Evolutionary conservation across 2,329 filamentous ascomycete species (phyloP).

Genomic region (Talaromyces sp.): DNA sequence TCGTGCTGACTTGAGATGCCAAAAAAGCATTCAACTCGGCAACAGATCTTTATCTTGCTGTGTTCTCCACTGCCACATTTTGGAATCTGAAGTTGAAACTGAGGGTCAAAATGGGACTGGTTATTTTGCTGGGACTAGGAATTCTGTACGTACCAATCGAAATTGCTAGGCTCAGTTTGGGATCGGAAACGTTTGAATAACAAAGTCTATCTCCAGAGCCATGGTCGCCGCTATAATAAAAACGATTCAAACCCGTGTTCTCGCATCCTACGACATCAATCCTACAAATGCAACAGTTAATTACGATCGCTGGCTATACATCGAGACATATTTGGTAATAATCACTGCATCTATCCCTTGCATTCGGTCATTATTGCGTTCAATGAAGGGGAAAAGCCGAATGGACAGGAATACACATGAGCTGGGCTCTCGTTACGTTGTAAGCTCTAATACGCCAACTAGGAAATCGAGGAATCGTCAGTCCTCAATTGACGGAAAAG

Average conservation of each 20-base stretch:
- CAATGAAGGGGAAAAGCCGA: slow-evolving; percentile 2
- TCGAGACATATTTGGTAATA: slow-evolving; percentile 35
- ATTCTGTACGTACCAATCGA: slow-evolving; percentile 28
- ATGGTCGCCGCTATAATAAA: slow-evolving; percentile 32
- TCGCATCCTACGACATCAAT: slow-evolving; percentile 21
- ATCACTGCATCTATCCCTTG: slow-evolving; percentile 35
- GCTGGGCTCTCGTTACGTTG: slow-evolving; percentile 12
- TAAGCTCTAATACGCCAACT: slow-evolving; percentile 3
- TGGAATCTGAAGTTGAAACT: slow-evolving; percentile 38
- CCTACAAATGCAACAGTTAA: slow-evolving; percentile 25
- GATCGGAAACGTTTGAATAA: neutral
- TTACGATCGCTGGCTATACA: slow-evolving; percentile 32
- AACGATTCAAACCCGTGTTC: slow-evolving; percentile 24
- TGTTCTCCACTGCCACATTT: slow-evolving; percentile 33
- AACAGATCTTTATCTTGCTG: slow-evolving; percentile 35
- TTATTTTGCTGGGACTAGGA: slow-evolving; percentile 33
- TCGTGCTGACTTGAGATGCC: neutral
- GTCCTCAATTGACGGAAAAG: slow-evolving; percentile 11
- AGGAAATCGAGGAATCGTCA: slow-evolving; percentile 8
- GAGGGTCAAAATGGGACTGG: slow-evolving; percentile 33
- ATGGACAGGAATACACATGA: slow-evolving; percentile 15
- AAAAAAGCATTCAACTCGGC: slow-evolving; percentile 29
- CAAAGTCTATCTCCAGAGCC: slow-evolving; percentile 13
- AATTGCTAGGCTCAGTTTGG: neutral
- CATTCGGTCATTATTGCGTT: slow-evolving; percentile 27